Conservation (phyloP, 352 stramenopile genomes). For the Globisporangium camurandrum region DNA sequence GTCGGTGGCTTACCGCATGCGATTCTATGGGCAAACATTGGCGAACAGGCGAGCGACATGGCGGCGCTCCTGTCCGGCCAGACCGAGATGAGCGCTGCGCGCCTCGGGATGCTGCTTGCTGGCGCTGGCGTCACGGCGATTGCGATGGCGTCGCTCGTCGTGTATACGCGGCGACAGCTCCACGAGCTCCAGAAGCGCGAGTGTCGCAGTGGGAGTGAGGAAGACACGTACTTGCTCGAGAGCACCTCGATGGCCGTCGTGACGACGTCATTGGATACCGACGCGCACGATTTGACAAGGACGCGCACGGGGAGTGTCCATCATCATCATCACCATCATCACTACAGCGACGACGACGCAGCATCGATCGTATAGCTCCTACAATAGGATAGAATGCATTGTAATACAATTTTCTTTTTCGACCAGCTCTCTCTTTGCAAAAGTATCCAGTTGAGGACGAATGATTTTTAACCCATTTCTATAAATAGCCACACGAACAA, state of each 20-base stretch:
- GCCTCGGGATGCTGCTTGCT: conserved; percentile 34
- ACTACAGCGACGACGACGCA: no score
- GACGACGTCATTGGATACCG: conserved; percentile 1
- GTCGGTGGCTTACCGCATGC: conserved; percentile 51
- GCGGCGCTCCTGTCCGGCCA: conserved; percentile 44
- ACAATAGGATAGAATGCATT: no score
- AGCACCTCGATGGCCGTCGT: background rate
- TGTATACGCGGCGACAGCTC: conserved; percentile 63
- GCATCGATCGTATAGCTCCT: no score
- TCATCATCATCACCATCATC: no score
- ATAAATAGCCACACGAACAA: no score
- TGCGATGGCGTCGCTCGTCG: conserved; percentile 45
- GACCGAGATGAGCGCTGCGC: conserved; percentile 32
- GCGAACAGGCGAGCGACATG: conserved; percentile 60
- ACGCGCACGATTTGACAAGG: conserved; percentile 13
- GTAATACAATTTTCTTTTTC: no score
- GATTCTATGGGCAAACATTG: conserved; percentile 66
- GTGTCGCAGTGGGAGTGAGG: conserved; percentile 42
- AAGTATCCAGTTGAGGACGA: no score
- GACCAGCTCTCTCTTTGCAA: no score
- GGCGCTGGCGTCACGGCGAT: conserved; percentile 37
- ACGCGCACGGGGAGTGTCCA: conserved; percentile 25
- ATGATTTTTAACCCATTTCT: no score
- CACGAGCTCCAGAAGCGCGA: conserved; percentile 53
- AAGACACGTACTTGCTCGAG: conserved; percentile 17